Percentiles rank a stretch among this genome's conserved stretches.
phyloP scores from a whole-genome alignment of 2,329 filamentous ascomycete species.

The Colletotrichum sp. region DNA sequence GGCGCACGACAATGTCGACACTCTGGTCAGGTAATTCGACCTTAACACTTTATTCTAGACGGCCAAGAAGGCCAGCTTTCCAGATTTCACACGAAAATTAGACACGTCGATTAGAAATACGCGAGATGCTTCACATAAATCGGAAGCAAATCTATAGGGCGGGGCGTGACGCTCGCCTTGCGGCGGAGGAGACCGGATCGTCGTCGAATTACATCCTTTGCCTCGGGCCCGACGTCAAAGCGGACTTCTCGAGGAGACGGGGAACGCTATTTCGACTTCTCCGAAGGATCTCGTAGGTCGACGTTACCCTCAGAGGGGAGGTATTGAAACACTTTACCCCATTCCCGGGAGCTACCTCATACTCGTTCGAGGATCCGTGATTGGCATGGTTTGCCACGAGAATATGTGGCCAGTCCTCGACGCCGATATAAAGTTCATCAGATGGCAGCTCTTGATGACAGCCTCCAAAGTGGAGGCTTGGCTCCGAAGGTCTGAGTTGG shows the following conservation, averaged over 20 bases:
- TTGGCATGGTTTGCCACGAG: not conserved
- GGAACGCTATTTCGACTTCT: rapidly evolving
- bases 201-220: not conserved
- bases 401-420: not conserved
- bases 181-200: not conserved
- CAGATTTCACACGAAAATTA: rapidly evolving
- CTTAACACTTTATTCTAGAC: no score
- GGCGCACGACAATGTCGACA: rapidly evolving
- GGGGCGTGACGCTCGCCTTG: rapidly evolving
- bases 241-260: not conserved
- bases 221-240: rapidly evolving
- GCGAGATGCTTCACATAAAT: no score
- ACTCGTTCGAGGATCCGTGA: no score
- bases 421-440: not conserved
- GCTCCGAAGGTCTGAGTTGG: no score
- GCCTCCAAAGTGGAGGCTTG: no score
- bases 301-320: not conserved
- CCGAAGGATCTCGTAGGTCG: not conserved
- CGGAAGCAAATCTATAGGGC: rapidly evolving
- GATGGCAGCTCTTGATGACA: not conserved
- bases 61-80: no score
- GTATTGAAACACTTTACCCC: not conserved
- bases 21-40: not conserved
- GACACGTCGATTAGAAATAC: rapidly evolving
- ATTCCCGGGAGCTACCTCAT: no score